Base-by-base conservation (phyloP, 1,139 yeast species). In the Groenewaldozyma sp. region DNA sequence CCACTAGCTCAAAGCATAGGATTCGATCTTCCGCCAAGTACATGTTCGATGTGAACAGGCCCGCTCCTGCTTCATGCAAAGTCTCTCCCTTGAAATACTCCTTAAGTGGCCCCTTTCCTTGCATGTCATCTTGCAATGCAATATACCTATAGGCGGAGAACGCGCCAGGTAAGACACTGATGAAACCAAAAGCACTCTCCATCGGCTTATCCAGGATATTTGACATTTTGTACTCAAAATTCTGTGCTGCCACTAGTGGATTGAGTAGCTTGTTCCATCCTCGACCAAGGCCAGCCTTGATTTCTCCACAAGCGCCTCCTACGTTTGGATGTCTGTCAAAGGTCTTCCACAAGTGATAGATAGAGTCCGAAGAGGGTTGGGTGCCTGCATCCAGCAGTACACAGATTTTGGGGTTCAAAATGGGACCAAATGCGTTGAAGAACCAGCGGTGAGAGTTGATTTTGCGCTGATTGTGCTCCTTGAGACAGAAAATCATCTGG, bases 191-290 rank as follows among this genome's bases (percentile, higher is more conserved):
- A 3, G 78, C 74, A 29, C 94, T 82, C 62, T 91, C 98, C 55
- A 88, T 69, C 1, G 98, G 98, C 58, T 91, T 91, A 62, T 91
- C 98, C 41, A 91, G 67, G 49, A 91, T 88, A 57, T 91, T 91
- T 13, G 96, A 87, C 81, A 88, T 84, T 56, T 91, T 91, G 64
- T 91, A 91, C 62, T 91, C 98, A 54, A 91, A 91, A 59, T 91
- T 88, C 59, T 91, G 98, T 0, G 96, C 86, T 0, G 97, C 96
- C 31, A 91, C 95, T 36, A 91, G 62, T 3, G 94, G 94, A 55
- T 82, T 82, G 19, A 72, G 56, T 37, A 82, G 66, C 41, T 78
- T 66, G 40, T 63, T 62, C 41, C 68, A 68, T 4, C 71, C 71
- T 3, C 66, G 69, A 4, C 93, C 91, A 43, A 81, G 65, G 45